phyloP scores from a whole-genome alignment of 345 rosid genomes.

The Eucalyptus rudis region DNA sequence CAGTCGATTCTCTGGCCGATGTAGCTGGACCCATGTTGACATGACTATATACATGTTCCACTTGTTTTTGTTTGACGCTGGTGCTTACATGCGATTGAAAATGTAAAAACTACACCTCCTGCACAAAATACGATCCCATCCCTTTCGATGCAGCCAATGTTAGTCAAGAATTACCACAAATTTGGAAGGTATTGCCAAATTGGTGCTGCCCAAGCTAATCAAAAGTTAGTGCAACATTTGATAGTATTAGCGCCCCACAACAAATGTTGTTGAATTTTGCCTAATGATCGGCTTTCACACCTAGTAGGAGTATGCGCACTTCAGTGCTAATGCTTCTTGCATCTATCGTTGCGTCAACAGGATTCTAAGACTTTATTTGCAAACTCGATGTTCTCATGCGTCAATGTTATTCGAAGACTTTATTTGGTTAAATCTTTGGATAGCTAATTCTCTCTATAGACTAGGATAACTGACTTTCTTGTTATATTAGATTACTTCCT shows the following conservation, averaged over 20 bases:
- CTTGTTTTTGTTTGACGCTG: background rate
- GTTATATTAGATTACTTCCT: too few species aligned
- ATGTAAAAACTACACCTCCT: background rate
- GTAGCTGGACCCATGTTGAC: background rate
- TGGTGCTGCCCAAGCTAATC: background rate
- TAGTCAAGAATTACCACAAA: background rate
- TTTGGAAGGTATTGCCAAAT: background rate
- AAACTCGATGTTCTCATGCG: too few species aligned
- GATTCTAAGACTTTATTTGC: too few species aligned
- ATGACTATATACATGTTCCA: background rate
- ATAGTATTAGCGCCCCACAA: background rate
- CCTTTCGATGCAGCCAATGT: background rate
- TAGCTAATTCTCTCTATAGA: too few species aligned
- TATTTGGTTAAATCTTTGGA: too few species aligned
- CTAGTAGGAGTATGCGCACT: too few species aligned
- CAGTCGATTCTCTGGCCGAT: background rate
- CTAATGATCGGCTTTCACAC: background rate
- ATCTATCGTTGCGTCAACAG: too few species aligned
- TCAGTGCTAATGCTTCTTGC: too few species aligned
- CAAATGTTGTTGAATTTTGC: background rate
- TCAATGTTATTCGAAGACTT: too few species aligned
- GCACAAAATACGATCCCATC: background rate
- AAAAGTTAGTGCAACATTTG: background rate
- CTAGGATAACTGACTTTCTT: too few species aligned
- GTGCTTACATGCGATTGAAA: background rate